Evolutionary conservation across 139 green algal species (phyloP).

Genomic region (Micromonas commoda): DNA sequence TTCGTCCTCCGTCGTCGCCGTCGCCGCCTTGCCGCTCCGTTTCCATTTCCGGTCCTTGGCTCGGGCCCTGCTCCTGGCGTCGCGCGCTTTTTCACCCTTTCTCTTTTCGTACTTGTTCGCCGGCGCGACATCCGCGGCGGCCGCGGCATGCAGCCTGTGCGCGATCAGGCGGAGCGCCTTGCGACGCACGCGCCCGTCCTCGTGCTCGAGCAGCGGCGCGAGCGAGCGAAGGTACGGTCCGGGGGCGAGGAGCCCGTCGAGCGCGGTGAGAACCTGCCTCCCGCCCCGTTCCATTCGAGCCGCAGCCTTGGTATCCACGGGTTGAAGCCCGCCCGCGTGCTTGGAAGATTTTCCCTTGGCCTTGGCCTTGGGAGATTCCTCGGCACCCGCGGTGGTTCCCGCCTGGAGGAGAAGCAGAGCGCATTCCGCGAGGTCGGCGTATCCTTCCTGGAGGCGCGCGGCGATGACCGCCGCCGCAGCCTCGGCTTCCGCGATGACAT

Average conservation of each 20-base stretch:
- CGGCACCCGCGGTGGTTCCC: neutral
- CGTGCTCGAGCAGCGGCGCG: constrained; percentile 38
- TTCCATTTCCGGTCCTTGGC: neutral
- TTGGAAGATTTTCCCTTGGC: neutral
- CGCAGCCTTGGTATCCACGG: neutral
- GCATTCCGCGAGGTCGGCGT: neutral
- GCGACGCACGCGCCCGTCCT: constrained; percentile 42
- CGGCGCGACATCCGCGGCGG: constrained; percentile 25
- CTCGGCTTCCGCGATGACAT: neutral
- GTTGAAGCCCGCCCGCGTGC: no score
- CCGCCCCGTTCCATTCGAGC: neutral
- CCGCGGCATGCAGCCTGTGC: constrained; percentile 37
- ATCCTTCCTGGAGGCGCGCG: neutral
- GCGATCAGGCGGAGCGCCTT: constrained; percentile 53
- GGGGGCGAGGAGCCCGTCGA: constrained; percentile 45
- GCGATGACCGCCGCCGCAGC: neutral
- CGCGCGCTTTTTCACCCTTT: neutral
- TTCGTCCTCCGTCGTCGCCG: neutral
- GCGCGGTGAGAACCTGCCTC: constrained; percentile 39
- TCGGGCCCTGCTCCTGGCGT: neutral
- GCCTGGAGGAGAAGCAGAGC: neutral
- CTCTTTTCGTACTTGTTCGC: neutral
- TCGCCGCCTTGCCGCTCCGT: neutral
- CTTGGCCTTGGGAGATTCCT: neutral
- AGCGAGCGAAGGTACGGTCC: constrained; percentile 50